Evolutionary conservation across 768 basidiomycete species (phyloP).

Genomic region (Lyophyllum shimeji): DNA sequence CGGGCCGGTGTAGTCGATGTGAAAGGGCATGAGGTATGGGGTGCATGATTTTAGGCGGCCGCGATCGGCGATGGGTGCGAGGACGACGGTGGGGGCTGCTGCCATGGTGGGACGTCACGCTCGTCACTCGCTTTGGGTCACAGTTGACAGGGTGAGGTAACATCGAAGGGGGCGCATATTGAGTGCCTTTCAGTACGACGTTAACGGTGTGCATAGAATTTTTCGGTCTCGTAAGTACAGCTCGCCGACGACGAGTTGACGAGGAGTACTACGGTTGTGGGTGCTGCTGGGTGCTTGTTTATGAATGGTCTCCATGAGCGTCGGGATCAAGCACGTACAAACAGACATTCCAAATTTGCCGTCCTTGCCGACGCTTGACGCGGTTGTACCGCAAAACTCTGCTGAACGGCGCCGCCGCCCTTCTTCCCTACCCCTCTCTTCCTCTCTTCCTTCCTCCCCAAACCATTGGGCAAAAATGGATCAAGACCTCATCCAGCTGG

Average conservation of each 20-base stretch:
- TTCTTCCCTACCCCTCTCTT: constrained; percentile 6
- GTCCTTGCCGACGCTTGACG: constrained; percentile 18
- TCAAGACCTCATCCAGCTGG: constrained; percentile 89
- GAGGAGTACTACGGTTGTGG: too few species aligned
- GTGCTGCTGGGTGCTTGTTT: not conserved
- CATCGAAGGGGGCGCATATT: too few species aligned
- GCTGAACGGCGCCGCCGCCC: constrained; percentile 8
- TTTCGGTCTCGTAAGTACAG: too few species aligned
- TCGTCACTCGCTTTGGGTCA: too few species aligned
- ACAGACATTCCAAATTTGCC: constrained; percentile 6
- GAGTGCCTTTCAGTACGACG: too few species aligned
- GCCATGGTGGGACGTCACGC: constrained; percentile 5
- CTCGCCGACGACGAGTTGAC: too few species aligned
- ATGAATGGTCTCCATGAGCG: not conserved
- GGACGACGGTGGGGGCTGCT: constrained; percentile 3
- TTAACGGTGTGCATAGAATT: too few species aligned
- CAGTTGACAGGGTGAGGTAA: too few species aligned
- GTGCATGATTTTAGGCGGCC: constrained; percentile 31
- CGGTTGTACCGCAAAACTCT: constrained; percentile 12
- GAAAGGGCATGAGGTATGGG: constrained; percentile 84
- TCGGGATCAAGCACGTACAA: constrained; percentile 14
- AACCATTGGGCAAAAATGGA: constrained; percentile 59
- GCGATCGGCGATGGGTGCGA: not conserved
- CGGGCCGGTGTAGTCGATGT: constrained; percentile 66
- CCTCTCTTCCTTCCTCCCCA: constrained; percentile 5